Evolutionary conservation across 176 grass and related monocot species (phyloP).

Genomic region (Phragmites australis): DNA sequence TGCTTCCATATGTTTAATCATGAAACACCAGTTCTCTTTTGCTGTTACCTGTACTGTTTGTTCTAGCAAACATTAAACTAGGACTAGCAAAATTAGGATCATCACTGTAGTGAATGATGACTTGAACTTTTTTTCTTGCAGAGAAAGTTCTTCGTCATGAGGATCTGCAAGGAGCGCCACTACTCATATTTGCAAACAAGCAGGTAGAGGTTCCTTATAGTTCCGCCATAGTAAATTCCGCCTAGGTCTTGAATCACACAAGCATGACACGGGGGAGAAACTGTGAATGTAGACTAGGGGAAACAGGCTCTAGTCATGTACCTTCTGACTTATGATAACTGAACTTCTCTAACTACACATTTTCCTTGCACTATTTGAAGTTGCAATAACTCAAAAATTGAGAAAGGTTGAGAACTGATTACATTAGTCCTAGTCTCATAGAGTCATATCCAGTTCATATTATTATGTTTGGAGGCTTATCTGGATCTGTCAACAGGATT

Average conservation of each 20-base stretch:
- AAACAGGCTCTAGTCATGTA: not conserved
- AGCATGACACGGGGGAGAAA: not conserved
- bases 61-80: slow-evolving; percentile 25
- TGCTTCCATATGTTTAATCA: slow-evolving; percentile 33
- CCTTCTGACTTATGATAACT: not conserved
- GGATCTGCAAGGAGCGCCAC: slow-evolving; percentile 76
- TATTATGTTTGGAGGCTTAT: slow-evolving; percentile 22
- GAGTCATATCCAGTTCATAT: slow-evolving; percentile 13
- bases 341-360: not conserved
- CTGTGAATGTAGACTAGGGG: not conserved
- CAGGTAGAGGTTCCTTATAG: slow-evolving; percentile 54
- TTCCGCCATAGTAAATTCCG: not conserved
- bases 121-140: slow-evolving; percentile 40
- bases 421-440: slow-evolving; percentile 10
- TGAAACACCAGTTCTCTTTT: not conserved
- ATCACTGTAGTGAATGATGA: not conserved
- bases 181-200: slow-evolving; percentile 94
- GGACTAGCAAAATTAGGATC: slow-evolving; percentile 13
- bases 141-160: slow-evolving; percentile 89
- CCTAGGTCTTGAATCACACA: not conserved
- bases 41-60: not conserved
- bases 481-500: slow-evolving; percentile 62
- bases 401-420: not conserved
- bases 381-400: not conserved
- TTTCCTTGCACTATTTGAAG: not conserved